phyloP scores from a whole-genome alignment of 345 rosid genomes.

The Limnanthes douglasii region DNA sequence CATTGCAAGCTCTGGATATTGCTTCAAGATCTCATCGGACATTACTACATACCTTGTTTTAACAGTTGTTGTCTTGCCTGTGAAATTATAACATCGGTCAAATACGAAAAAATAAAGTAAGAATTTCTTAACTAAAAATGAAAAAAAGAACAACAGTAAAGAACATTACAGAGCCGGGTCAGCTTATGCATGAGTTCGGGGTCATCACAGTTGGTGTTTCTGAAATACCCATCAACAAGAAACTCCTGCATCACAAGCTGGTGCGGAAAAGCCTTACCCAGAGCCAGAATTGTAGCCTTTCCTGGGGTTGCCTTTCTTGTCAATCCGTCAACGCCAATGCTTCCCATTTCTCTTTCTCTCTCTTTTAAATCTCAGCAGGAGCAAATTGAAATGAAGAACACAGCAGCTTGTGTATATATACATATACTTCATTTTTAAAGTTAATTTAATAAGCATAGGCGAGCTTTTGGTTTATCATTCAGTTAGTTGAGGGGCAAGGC shows the following conservation, averaged over 20 bases:
- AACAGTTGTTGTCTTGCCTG: slow-evolving; percentile 94
- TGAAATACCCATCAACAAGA: slow-evolving; percentile 86
- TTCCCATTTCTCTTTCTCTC: slow-evolving; percentile 30
- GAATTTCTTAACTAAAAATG: not conserved
- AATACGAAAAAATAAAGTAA: slow-evolving; percentile 3
- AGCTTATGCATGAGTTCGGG: slow-evolving; percentile 85
- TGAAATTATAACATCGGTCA: slow-evolving; percentile 1
- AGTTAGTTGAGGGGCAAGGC: slow-evolving; percentile 33
- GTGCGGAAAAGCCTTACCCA: slow-evolving; percentile 90
- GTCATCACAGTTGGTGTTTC: slow-evolving; percentile 79
- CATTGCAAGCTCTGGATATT: slow-evolving; percentile 71
- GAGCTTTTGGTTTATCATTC: not conserved
- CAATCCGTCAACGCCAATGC: slow-evolving; percentile 15
- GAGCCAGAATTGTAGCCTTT: slow-evolving; percentile 74
- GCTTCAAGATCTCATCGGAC: slow-evolving; percentile 80
- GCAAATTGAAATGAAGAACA: slow-evolving; percentile 4
- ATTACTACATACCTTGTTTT: slow-evolving; percentile 92
- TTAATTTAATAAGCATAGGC: not conserved
- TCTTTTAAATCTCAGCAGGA: slow-evolving; percentile 7
- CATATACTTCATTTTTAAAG: not conserved
- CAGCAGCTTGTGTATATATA: slow-evolving; percentile 15
- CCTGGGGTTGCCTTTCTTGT: slow-evolving; percentile 27
- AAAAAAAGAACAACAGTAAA: slow-evolving; percentile 4
- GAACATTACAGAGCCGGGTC: slow-evolving; percentile 57
- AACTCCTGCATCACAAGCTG: slow-evolving; percentile 96